Percentiles rank a stretch among this genome's conserved stretches.
These are phyloP conservation scores for Globisporangium emineosum DNA, from an alignment of 352 stramenopile species.

Conservation along the genomic window DNA sequence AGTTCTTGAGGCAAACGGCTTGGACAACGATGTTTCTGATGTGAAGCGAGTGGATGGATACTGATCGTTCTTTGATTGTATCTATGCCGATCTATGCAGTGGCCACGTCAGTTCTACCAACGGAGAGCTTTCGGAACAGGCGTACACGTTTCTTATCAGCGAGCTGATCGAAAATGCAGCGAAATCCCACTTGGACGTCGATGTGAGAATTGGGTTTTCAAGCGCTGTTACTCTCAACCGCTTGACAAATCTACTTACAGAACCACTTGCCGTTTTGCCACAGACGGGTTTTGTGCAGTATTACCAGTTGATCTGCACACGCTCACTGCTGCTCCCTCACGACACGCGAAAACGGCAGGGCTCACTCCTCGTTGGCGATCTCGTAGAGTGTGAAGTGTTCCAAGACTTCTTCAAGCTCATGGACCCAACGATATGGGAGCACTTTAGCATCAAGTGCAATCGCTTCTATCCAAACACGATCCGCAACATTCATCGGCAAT, in stretches of 20 bases:
- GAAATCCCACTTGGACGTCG: conserved; percentile 22
- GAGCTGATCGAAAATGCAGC: conserved; percentile 23
- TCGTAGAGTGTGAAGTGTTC: conserved; percentile 32
- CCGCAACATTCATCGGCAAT: conserved; percentile 52
- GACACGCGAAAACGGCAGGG: conserved; percentile 24
- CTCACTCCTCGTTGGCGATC: conserved; percentile 32
- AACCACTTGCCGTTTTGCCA: neutral
- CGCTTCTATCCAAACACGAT: conserved; percentile 29
- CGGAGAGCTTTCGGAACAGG: conserved; percentile 26
- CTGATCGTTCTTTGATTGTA: neutral
- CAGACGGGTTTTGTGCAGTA: conserved; percentile 47
- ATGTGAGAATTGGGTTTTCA: conserved; percentile 11
- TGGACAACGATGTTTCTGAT: neutral
- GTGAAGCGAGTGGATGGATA: neutral
- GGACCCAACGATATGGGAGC: conserved; percentile 25
- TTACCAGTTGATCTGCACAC: conserved; percentile 59
- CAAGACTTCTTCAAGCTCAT: conserved; percentile 45
- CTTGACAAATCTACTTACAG: neutral
- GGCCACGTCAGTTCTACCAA: conserved; percentile 3
- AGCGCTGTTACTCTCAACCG: neutral
- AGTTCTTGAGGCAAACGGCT: conserved; percentile 12
- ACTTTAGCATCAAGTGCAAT: conserved; percentile 29
- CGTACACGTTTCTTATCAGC: conserved; percentile 27
- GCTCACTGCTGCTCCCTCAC: conserved; percentile 51
- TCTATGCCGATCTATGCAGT: conserved; percentile 14